Conservation (phyloP, 495 filamentous ascomycete species). For the Poronia punctata region DNA sequence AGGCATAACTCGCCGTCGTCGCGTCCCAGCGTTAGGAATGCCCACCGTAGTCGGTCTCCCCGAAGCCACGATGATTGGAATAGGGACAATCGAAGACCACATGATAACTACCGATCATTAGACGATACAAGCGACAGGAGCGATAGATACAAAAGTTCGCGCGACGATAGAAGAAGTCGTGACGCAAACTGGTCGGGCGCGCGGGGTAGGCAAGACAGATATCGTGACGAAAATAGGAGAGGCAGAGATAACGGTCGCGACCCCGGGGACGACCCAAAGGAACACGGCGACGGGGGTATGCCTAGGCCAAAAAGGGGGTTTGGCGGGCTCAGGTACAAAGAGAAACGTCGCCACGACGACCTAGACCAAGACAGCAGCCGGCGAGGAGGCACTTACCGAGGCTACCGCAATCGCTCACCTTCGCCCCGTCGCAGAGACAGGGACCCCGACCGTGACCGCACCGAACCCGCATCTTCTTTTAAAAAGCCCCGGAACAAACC, state of each 20-base stretch:
- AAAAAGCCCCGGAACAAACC: constrained; percentile 19
- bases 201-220: constrained; percentile 8
- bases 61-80: constrained; percentile 13
- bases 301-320: constrained; percentile 34
- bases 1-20: constrained; percentile 19
- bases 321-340: constrained; percentile 62
- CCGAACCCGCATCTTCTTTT: constrained; percentile 16
- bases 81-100: constrained; percentile 14
- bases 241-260: constrained; percentile 4
- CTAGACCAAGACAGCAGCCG: constrained; percentile 40
- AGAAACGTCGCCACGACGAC: constrained; percentile 48
- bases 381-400: constrained; percentile 37
- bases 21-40: constrained; percentile 14
- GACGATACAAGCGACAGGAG: too few relatives aligned
- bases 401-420: constrained; percentile 45
- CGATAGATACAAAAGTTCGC: constrained; percentile 8
- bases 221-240: constrained; percentile 12
- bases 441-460: constrained; percentile 20
- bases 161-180: constrained; percentile 13
- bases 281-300: constrained; percentile 13
- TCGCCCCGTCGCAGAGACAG: constrained; percentile 29
- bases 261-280: constrained; percentile 11
- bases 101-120: constrained; percentile 20
- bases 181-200: constrained; percentile 10
- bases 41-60: constrained; percentile 20